These are phyloP conservation scores for Lycium ferocissimum DNA, from an alignment of 257 asterid genomes.

Conservation along the genomic window DNA sequence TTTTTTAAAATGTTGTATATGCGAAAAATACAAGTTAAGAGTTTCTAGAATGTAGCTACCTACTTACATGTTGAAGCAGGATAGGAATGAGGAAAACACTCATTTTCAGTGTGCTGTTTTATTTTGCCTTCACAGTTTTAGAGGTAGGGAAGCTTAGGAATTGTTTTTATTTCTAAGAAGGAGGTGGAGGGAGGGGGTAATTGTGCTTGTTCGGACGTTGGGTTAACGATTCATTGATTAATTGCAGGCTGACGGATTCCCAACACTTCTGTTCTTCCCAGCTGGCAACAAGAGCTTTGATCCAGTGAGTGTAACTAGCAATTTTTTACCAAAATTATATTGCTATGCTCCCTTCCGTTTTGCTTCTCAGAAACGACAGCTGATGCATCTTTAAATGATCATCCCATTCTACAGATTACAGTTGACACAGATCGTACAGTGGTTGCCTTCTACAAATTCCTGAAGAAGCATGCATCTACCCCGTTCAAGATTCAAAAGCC, in stretches of 20 bases:
- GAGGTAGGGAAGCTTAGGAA: constrained; percentile 12
- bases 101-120: constrained; percentile 1
- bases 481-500: constrained; percentile 91
- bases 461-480: constrained; percentile 86
- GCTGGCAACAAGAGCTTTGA: constrained; percentile 98
- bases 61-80: constrained; percentile 1
- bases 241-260: constrained; percentile 90
- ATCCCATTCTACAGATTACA: constrained; percentile 55
- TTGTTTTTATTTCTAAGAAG: neutral
- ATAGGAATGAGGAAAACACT: neutral
- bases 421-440: constrained; percentile 86
- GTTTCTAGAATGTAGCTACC: neutral
- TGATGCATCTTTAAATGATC: constrained; percentile 11
- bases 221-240: neutral
- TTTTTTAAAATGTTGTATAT: neutral
- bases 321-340: constrained; percentile 24
- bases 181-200: neutral
- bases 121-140: neutral
- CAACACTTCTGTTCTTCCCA: constrained; percentile 93
- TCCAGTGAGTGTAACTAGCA: constrained; percentile 60
- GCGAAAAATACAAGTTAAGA: neutral
- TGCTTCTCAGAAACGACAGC: neutral
- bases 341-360: neutral
- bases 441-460: constrained; percentile 88
- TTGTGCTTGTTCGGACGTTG: constrained; percentile 6